Evolutionary conservation across 441 rosid genomes (phyloP).

Genomic region (Biscutella laevigata): DNA sequence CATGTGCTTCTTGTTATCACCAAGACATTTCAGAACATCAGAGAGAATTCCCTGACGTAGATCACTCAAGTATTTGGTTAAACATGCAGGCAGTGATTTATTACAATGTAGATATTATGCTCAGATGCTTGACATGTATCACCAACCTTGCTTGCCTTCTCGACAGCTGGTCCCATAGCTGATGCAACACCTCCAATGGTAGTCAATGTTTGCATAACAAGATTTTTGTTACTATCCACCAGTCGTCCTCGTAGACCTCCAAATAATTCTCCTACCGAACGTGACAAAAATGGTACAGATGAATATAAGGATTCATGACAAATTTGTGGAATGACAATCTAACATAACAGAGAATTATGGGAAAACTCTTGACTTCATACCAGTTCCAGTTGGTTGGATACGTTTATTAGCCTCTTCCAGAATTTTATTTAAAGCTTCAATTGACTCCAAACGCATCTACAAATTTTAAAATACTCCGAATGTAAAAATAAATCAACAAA

Average conservation of each 20-base stretch:
- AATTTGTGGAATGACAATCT: background rate
- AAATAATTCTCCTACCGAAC: constrained; percentile 65
- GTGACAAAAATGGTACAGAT: constrained; percentile 15
- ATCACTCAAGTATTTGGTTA: constrained; percentile 20
- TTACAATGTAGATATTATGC: background rate
- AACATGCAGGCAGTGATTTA: constrained; percentile 16
- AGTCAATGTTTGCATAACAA: constrained; percentile 77
- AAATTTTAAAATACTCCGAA: constrained; percentile 15
- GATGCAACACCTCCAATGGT: constrained; percentile 79
- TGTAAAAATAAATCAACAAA: constrained; percentile 1
- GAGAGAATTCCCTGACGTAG: constrained; percentile 75
- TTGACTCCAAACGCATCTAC: constrained; percentile 93
- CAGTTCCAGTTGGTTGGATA: constrained; percentile 95
- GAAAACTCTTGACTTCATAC: constrained; percentile 28
- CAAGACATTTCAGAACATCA: constrained; percentile 90
- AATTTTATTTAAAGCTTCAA: constrained; percentile 87
- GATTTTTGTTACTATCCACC: constrained; percentile 93
- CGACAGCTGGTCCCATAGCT: constrained; percentile 87
- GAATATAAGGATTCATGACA: background rate
- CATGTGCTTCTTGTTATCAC: constrained; percentile 99
- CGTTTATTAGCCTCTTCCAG: constrained; percentile 98
- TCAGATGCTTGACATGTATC: constrained; percentile 14
- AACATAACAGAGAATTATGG: background rate
- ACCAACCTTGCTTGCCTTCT: constrained; percentile 94
- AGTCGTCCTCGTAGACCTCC: constrained; percentile 96